Conservation (phyloP, 2,329 filamentous ascomycete genomes). For the Fusarium zealandicum region DNA sequence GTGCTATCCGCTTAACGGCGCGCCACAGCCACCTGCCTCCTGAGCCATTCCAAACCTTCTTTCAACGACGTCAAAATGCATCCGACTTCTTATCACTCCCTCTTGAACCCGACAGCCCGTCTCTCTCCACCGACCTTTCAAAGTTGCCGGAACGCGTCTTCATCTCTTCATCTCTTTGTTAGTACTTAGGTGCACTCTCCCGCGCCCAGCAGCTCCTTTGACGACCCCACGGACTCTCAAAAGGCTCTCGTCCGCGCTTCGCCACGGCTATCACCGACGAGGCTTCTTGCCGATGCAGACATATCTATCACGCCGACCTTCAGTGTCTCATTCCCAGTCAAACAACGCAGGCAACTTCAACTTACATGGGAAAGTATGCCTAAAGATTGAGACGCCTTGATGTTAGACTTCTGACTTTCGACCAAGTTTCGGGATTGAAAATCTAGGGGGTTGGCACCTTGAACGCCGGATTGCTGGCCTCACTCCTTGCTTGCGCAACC, state of each 20-base stretch:
- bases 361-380: slow-evolving; percentile 70
- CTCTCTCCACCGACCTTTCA: neutral
- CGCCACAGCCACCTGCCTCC: slow-evolving; percentile 31
- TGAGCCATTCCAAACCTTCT: slow-evolving; percentile 36
- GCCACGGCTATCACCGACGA: slow-evolving; percentile 23
- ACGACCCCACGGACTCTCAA: neutral
- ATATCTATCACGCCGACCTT: slow-evolving; percentile 53
- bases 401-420: slow-evolving; percentile 9
- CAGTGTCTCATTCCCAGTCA: slow-evolving; percentile 1
- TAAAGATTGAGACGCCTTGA: slow-evolving; percentile 35
- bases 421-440: neutral
- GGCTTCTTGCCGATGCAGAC: slow-evolving; percentile 69
- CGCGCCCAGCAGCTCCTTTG: neutral
- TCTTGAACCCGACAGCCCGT: neutral
- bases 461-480: slow-evolving; percentile 60
- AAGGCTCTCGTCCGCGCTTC: neutral
- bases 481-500: slow-evolving; percentile 61
- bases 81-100: slow-evolving; percentile 1
- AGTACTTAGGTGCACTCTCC: neutral
- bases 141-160: neutral
- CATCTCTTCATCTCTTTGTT: neutral
- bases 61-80: slow-evolving; percentile 24
- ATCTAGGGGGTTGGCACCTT: slow-evolving; percentile 54
- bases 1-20: slow-evolving; percentile 28
- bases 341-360: slow-evolving; percentile 15